Evolutionary conservation across 2,329 filamentous ascomycete genomes (phyloP).

Genomic region (Anisogramma anomala): DNA sequence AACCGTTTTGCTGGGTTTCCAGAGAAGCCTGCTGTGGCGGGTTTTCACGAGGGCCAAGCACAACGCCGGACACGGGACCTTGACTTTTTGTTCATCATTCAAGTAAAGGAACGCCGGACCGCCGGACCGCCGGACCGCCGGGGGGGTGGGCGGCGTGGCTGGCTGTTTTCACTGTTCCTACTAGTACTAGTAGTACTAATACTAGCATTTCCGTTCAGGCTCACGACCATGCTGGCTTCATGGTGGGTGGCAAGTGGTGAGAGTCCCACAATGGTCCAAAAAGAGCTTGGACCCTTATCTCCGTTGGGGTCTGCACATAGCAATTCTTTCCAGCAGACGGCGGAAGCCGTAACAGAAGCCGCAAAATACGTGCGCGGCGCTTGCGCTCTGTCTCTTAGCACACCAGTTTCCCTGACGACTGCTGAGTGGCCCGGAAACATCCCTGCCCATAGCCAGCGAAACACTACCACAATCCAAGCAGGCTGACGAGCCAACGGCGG

Average conservation of each 20-base stretch:
- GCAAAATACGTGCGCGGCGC: conserved; percentile 5
- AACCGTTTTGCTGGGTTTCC: conserved; percentile 5
- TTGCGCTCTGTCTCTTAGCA: no score
- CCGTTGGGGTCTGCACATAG: conserved; percentile 3
- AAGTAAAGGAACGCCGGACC: conserved; percentile 1
- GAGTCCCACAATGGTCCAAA: background rate
- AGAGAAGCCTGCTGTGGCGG: background rate
- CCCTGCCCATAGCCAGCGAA: conserved; percentile 9
- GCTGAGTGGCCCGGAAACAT: background rate
- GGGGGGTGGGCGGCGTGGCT: no score
- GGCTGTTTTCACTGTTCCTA: no score
- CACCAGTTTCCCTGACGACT: background rate
- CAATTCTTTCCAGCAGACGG: conserved; percentile 1
- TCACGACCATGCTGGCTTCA: background rate
- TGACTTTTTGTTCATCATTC: background rate
- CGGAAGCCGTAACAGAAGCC: conserved; percentile 1
- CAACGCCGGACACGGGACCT: background rate
- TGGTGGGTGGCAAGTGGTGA: background rate
- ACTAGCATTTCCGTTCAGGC: conserved; percentile 3
- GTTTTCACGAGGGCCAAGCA: background rate
- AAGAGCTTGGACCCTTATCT: conserved; percentile 2
- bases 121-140: background rate
- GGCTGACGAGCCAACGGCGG: background rate
- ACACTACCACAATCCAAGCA: background rate
- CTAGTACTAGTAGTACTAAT: no score